Base-by-base conservation (phyloP, 768 basidiomycete genomes). In the Coprinopsis sp. region DNA sequence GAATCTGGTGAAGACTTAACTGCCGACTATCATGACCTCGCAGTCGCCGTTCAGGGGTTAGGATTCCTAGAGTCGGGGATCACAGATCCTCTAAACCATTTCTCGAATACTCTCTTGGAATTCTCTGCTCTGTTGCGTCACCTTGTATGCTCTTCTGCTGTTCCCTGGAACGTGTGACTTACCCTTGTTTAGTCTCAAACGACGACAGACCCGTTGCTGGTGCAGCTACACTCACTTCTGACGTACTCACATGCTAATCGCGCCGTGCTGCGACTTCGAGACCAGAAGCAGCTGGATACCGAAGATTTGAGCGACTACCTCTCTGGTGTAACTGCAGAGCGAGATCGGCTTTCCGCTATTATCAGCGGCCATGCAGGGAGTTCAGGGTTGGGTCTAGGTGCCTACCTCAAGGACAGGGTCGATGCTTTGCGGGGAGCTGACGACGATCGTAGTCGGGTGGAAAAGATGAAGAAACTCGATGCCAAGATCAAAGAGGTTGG, bases 1-100 rank as follows among this genome's bases (percentile, higher is more conserved):
- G 82, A 82, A 79, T 82, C 79, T 62, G 81, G 72, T 76, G 79
- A 84, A 96, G 96, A 99, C 77, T 82, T 99, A 38, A 88, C 92
- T 51, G 82, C 82, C 53, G 96, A 99, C 72, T 99, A 99, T 66
- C 92, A 97, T 62, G 96, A 97, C 67, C 73, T 98, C 53, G 93
- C 96, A 34, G 88, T 93, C 52, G 87, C 91, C 33, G 91, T 96
- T 37, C 95, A 98, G 64, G 95, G 94, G 41, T 78, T 99, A 50
- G 96, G 95, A 55, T 98, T 97, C 69, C 78, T 99, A 53, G 96
- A 99, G 66, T 91, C 90, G 52, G 96, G 96, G 30, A 99, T 99
- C 54, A 99, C 96, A 37, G 96, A 99, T 59, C 94, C 92, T 1
- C 70, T 99, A 54, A 95, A 95, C 59, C 86, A 95, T 61, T 98